Percentiles rank a stretch among this genome's conserved stretches.
Conservation (phyloP, 495 filamentous ascomycete genomes). For the Xylaria curta region DNA sequence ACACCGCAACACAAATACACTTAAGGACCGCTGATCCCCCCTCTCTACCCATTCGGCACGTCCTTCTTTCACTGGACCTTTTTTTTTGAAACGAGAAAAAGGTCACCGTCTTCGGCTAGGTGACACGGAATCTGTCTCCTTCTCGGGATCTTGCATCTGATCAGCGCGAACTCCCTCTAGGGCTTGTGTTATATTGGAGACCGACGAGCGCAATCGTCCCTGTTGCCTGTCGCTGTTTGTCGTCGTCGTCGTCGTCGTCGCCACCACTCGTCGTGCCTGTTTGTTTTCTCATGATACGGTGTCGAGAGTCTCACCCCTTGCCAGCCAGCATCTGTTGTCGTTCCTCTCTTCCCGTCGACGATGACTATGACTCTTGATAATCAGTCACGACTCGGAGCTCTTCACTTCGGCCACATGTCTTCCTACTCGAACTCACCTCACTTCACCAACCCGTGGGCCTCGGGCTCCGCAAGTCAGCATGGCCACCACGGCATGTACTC, state of each 20-base stretch:
- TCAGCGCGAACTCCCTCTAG: slow-evolving; percentile 51
- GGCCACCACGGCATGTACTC: slow-evolving; percentile 63
- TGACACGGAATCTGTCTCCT: slow-evolving; percentile 46
- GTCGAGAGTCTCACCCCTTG: slow-evolving; percentile 15
- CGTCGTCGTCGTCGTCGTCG: no score
- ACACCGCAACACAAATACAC: slow-evolving; percentile 66
- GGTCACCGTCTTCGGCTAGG: slow-evolving; percentile 43
- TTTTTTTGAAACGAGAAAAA: slow-evolving; percentile 31
- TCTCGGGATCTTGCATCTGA: slow-evolving; percentile 59
- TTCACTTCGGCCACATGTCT: slow-evolving; percentile 79
- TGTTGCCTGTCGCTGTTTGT: no score
- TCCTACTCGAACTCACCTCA: slow-evolving; percentile 70
- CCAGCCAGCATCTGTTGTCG: slow-evolving; percentile 12
- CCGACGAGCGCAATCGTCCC: slow-evolving; percentile 7
- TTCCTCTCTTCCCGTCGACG: slow-evolving; percentile 38
- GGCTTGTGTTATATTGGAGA: slow-evolving; percentile 29
- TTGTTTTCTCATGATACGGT: not conserved
- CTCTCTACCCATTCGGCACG: slow-evolving; percentile 54
- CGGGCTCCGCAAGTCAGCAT: slow-evolving; percentile 61
- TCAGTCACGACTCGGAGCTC: slow-evolving; percentile 81
- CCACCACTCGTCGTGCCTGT: not conserved
- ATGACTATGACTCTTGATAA: slow-evolving; percentile 91
- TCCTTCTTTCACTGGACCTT: slow-evolving; percentile 51
- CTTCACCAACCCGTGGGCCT: slow-evolving; percentile 92
- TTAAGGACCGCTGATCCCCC: slow-evolving; percentile 82